Base-by-base conservation (phyloP, 1,284 basidiomycete genomes). In the Pseudozyma pruni region DNA sequence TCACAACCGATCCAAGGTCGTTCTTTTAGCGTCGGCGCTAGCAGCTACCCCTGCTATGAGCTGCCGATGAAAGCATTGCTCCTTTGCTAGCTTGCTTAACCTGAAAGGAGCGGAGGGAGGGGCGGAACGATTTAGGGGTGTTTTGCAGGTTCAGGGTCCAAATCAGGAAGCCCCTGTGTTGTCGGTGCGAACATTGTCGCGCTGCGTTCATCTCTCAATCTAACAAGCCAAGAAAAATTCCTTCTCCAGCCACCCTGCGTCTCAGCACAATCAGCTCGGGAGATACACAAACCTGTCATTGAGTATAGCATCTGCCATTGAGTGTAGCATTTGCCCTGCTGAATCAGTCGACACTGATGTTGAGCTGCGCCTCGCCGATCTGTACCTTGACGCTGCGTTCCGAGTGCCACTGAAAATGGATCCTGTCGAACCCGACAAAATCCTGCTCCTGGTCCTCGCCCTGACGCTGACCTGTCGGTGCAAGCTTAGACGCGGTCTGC, bases 401-500 rank as follows among this genome's bases (percentile, higher is more conserved):
- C 34, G 64, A 64, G 22, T 69, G 62, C 79, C 79, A 81, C 8
- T 72, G 64, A 35, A 81, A 76, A 20, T 57, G 42, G 19, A 80
- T 73, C 44, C 19, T 49, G 42, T 54, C 52, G 20, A 54, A 46
- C 8, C 69, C 43, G n/a, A 60, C 62, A 55, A 66, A 66, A 0
- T 66, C 51, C 27, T 58, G 33, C 47, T 66, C 68, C 34, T 54
- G 37, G 8, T 33, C 44, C 16, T 38, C 39, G 23, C 45, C 49
- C 31, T 39, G 17, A 11, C 32, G 10, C 33, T 17, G 22, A n/a
- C 35, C 8, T 40, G 6, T 20, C 33, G n/a, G n/a, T n/a, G n/a
- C n/a, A n/a, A n/a, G n/a, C 27, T 29, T 29, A 11, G 47, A 40
- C 25, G 16, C 17, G 13, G 19, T 19, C 11, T 35, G 42, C 13